phyloP scores from a whole-genome alignment of 352 stramenopile species.

The Thalassiosira pacifica region DNA sequence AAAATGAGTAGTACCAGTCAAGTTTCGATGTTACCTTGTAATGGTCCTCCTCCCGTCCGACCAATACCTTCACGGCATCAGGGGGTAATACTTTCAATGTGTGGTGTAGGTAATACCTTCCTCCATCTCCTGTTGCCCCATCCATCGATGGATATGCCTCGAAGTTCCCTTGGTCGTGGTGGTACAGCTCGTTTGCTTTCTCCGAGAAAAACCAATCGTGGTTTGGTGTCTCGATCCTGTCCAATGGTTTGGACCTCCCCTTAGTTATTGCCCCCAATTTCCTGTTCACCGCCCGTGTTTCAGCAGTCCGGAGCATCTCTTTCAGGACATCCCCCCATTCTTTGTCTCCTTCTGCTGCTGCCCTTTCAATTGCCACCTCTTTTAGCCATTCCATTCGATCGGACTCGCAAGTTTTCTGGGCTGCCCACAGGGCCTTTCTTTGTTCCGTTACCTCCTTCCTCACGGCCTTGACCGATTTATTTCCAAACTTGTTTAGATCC shows the following conservation, averaged over 20 bases:
- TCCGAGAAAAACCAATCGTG: slow-evolving; percentile 33
- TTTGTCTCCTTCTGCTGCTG: neutral
- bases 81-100: slow-evolving; percentile 35
- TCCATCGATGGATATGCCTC: slow-evolving; percentile 41
- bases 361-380: neutral
- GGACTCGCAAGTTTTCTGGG: slow-evolving; percentile 16
- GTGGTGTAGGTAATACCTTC: slow-evolving; percentile 23
- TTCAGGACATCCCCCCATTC: slow-evolving; percentile 31
- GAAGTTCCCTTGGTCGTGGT: slow-evolving; percentile 31
- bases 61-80: neutral
- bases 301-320: neutral
- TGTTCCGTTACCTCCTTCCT: neutral
- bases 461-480: neutral
- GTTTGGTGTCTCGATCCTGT: slow-evolving; percentile 25
- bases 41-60: neutral
- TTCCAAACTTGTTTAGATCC: neutral
- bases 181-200: slow-evolving; percentile 25
- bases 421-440: slow-evolving; percentile 11
- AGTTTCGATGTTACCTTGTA: neutral
- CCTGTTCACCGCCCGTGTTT: slow-evolving; percentile 3
- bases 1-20: neutral
- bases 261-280: slow-evolving; percentile 23
- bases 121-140: too few relatives aligned
- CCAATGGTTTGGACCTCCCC: neutral
- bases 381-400: slow-evolving; percentile 11